These are phyloP conservation scores for Colletotrichum ledebouriae DNA, from an alignment of 2,329 filamentous ascomycete species.

Conservation along the genomic window DNA sequence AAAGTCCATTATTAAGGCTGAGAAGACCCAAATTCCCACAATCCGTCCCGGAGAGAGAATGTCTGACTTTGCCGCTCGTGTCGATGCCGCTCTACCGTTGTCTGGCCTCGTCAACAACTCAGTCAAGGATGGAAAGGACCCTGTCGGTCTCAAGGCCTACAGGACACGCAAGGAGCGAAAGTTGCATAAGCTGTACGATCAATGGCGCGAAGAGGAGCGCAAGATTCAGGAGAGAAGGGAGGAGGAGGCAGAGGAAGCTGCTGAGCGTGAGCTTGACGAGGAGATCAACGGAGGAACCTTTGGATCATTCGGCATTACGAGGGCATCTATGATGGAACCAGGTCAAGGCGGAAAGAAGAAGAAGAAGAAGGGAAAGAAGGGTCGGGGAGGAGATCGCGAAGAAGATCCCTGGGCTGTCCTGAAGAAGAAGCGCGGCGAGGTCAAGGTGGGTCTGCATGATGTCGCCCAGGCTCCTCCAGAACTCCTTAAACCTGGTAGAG, in stretches of 20 bases:
- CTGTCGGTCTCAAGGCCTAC: slow-evolving; percentile 74
- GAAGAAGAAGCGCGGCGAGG: slow-evolving; percentile 73
- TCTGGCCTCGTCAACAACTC: slow-evolving; percentile 76
- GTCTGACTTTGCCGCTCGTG: slow-evolving; percentile 83
- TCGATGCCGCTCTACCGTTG: slow-evolving; percentile 87
- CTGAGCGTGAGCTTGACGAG: slow-evolving; percentile 73
- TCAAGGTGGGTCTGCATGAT: slow-evolving; percentile 65
- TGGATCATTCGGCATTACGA: slow-evolving; percentile 38
- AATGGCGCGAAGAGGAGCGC: slow-evolving; percentile 78
- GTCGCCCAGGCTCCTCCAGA: slow-evolving; percentile 83
- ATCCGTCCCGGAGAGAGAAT: slow-evolving; percentile 89
- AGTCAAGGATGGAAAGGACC: slow-evolving; percentile 71
- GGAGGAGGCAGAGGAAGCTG: slow-evolving; percentile 74
- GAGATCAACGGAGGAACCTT: slow-evolving; percentile 64
- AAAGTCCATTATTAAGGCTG: slow-evolving; percentile 38
- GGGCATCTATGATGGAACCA: slow-evolving; percentile 55
- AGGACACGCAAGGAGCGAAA: slow-evolving; percentile 87
- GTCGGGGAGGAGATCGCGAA: slow-evolving; percentile 63
- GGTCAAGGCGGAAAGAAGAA: slow-evolving; percentile 62
- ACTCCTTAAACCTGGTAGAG: slow-evolving; percentile 65
- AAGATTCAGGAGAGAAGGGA: slow-evolving; percentile 74
- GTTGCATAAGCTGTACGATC: slow-evolving; percentile 84
- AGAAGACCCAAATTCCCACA: slow-evolving; percentile 63
- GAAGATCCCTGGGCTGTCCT: slow-evolving; percentile 83
- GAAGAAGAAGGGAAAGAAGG: slow-evolving; percentile 60